Base-by-base conservation (phyloP, 1,284 basidiomycete genomes). In the Ceratobasidium sp. region DNA sequence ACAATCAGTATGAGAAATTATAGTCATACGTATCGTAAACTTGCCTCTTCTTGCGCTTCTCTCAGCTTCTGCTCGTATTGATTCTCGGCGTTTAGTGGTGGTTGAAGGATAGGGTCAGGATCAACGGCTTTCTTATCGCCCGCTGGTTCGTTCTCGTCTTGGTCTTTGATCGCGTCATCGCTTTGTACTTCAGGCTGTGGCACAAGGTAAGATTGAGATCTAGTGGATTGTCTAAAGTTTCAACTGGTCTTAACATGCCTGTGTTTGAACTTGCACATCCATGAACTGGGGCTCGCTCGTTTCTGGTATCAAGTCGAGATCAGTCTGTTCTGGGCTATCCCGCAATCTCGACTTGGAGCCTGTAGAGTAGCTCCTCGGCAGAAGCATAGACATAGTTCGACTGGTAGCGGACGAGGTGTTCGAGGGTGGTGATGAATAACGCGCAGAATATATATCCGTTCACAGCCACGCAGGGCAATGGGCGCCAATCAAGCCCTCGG, bases 11-110 rank as follows among this genome's bases (percentile, higher is more conserved):
- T 23, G 12, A 40, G 5, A 2, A 10, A 3, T n/a, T 1, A n/a
- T 33, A 1, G 4, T n/a, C 6, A 40, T 5, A 28, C 28, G 12
- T 3, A 55, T 9, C 5, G 53, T 3, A 1, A 20, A 33, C 26
- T 9, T 55, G 55, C 67, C 33, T 55, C 49, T 55, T 53, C 51
- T 42, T 69, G 67, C 20, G 67, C 67, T n/a, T 55, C 15, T 13
- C 39, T 40, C 23, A 55, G 51, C 10, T 69, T 69, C 39, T 39
- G 7, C 15, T 56, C 39, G 49, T 69, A 69, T 10, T 55, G 18
- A 20, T 12, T 51, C 18, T 56, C 51, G 4, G 67, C n/a, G 39
- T 69, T 51, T 6, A 55, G 28, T 9, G 51, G 33, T 55, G 28
- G 20, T 51, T 46, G 26, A 18, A 18, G 10, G 44, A 3, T 12